A percentile compares a stretch with the other conserved stretches of the same genome.
Evolutionary conservation across 352 stramenopile species (phyloP).

Genomic region (Globisporangium acanthophoron): DNA sequence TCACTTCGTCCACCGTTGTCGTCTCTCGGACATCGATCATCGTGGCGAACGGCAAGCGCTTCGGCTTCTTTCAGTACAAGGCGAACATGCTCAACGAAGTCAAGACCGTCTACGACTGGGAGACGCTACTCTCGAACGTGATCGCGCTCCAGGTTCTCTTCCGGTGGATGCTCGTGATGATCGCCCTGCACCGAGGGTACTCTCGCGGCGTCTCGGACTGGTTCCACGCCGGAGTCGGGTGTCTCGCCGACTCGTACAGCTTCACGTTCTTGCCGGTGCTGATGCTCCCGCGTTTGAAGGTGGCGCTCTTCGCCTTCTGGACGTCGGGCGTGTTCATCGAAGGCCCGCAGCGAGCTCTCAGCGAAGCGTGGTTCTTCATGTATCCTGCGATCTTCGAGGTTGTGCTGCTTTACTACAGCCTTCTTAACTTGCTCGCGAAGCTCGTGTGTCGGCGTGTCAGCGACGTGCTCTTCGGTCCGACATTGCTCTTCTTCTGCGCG

Average conservation of each 20-base stretch:
- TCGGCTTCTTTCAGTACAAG: slow-evolving; percentile 6
- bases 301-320: slow-evolving; percentile 22
- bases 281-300: slow-evolving; percentile 17
- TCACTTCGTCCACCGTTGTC: not conserved
- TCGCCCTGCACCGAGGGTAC: slow-evolving; percentile 3
- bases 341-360: slow-evolving; percentile 14
- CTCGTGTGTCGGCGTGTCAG: slow-evolving; percentile 14
- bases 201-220: not conserved
- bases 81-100: not conserved
- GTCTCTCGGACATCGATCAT: slow-evolving; percentile 1
- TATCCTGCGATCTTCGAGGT: slow-evolving; percentile 27
- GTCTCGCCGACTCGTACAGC: slow-evolving; percentile 8
- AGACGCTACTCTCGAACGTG: slow-evolving; percentile 11
- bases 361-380: slow-evolving; percentile 25
- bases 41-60: slow-evolving; percentile 13
- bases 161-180: slow-evolving; percentile 9
- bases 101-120: slow-evolving; percentile 6
- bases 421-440: slow-evolving; percentile 16
- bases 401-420: slow-evolving; percentile 20
- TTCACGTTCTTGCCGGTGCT: slow-evolving; percentile 14
- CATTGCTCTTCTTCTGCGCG: slow-evolving; percentile 13
- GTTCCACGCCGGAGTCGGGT: slow-evolving; percentile 3
- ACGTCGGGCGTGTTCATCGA: slow-evolving; percentile 18
- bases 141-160: slow-evolving; percentile 3
- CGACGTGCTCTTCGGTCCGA: slow-evolving; percentile 23